These are phyloP conservation scores for Wickerhamiella kurtzmanii DNA, from an alignment of 805 yeast species.

Conservation along the genomic window DNA sequence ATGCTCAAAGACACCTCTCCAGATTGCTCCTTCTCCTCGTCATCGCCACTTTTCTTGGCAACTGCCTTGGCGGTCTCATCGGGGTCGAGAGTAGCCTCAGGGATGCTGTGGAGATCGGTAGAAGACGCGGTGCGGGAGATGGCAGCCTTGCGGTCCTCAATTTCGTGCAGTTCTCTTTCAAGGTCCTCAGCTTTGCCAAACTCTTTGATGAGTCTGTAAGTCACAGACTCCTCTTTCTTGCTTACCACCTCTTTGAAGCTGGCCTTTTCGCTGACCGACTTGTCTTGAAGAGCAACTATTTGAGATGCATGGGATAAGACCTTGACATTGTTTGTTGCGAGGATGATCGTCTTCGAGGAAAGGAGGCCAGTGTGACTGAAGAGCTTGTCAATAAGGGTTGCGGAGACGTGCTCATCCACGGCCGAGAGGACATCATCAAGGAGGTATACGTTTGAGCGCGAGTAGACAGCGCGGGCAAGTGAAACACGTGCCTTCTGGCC, in stretches of 20 bases:
- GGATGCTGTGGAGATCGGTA: conserved; percentile 2
- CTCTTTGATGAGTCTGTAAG: conserved; percentile 21
- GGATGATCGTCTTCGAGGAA: conserved; percentile 51
- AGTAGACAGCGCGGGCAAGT: conserved; percentile 88
- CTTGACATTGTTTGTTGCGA: conserved; percentile 71
- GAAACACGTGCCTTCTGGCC: conserved; percentile 96
- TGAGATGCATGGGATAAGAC: conserved; percentile 61
- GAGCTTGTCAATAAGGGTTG: conserved; percentile 63
- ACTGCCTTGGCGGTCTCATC: conserved; percentile 5
- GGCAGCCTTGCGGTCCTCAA: conserved; percentile 56
- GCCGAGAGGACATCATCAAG: conserved; percentile 92
- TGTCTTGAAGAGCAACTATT: conserved; percentile 47
- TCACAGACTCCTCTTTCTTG: conserved; percentile 15
- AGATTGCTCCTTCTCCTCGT: conserved; percentile 20
- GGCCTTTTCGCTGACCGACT: conserved; percentile 37
- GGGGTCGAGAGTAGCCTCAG: conserved; percentile 5
- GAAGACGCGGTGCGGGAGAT: conserved; percentile 31
- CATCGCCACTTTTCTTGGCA: conserved; percentile 17
- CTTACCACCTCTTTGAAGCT: conserved; percentile 40
- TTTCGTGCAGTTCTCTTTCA: conserved; percentile 54
- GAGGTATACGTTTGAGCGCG: conserved; percentile 82
- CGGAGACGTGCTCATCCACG: conserved; percentile 94
- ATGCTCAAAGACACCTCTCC: conserved; percentile 14
- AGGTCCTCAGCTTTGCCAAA: conserved; percentile 62
- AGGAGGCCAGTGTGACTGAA: conserved; percentile 64